Base-by-base conservation (phyloP, 148 eudicot species). In the Fagopyrum tataricum region DNA sequence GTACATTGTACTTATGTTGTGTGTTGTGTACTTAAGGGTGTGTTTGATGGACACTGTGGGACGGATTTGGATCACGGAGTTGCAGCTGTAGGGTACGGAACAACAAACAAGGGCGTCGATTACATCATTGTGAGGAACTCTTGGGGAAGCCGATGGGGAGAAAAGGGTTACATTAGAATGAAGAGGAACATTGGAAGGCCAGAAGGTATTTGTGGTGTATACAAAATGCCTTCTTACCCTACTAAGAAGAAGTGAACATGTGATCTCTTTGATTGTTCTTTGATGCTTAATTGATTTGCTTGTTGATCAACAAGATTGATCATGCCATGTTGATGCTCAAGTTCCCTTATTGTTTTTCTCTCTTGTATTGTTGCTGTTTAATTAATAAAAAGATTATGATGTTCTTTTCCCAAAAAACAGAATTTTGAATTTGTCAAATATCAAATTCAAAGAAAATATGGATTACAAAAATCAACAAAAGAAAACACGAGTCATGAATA, bases 101-200 rank as follows among this genome's bases (percentile, higher is more conserved):
- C 97, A 8, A 82, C 79, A 18, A 69, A 6, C 75, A 90, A 86
- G 80, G 96, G 90, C 4, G 18, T 70, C 70, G 97, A 90, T 58
- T 95, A 90, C 84, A 81, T 95, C 26, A 88, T 86, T 39, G 97
- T 95, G 79, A 95, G 89, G 91, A 95, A 95, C 75, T 95, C 99
- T 0, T 95, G 99, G 99, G 97, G 99, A 59, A 82, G 90, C 37
- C 92, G 76, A 75, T 95, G 99, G 99, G 99, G 99, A 73, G 99
- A 95, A 76, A 92, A 88, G 71, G 99, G 99, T 1, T 95, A 79
- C 79, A 87, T 92, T 17, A 84, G 94, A 75, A 81, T 95, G 94
- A 95, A 86, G 86, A 95, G 97, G 73, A 92, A 82, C 75, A 92
- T 84, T 1, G 94, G 92, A 14, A 95, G 85, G 82, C 76, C 89